phyloP scores from a whole-genome alignment of 768 basidiomycete genomes.

The Leucosporidium yakuticum region DNA sequence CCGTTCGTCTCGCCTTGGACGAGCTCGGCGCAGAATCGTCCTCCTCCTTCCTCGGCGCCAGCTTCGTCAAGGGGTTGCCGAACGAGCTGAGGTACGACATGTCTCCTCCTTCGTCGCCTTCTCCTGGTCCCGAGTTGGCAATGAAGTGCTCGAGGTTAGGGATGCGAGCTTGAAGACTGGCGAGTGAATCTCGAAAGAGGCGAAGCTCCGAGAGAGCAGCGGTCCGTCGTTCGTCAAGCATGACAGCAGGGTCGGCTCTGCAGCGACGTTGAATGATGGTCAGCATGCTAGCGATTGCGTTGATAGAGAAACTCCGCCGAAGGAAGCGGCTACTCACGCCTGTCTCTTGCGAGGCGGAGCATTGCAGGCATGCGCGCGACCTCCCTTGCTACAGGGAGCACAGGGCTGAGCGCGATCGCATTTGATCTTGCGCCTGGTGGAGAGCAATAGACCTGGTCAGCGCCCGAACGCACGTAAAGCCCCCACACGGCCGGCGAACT shows the following conservation, averaged over 20 bases:
- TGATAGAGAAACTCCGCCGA: neutral
- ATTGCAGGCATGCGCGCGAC: neutral
- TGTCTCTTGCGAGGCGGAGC: neutral
- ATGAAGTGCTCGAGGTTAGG: conserved; percentile 5
- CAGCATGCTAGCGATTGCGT: neutral
- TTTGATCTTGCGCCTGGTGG: too few relatives aligned
- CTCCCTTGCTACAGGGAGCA: neutral
- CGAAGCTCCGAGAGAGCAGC: conserved; percentile 25
- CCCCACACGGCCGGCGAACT: too few relatives aligned
- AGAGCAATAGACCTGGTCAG: too few relatives aligned
- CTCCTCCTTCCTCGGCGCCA: neutral
- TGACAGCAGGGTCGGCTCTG: conserved; percentile 13
- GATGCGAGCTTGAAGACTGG: neutral
- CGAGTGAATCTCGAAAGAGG: conserved; percentile 27
- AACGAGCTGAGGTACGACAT: neutral
- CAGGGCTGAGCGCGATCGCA: neutral
- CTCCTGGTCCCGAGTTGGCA: neutral
- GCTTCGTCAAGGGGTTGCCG: neutral
- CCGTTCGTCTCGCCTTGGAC: neutral
- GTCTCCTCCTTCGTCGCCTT: neutral
- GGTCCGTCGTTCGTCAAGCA: conserved; percentile 11
- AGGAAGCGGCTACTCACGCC: neutral
- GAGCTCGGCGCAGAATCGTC: neutral
- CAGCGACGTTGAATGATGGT: neutral
- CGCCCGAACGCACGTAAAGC: too few relatives aligned